phyloP scores from a whole-genome alignment of 106 monocot species.

The Amphibolis antarctica region DNA sequence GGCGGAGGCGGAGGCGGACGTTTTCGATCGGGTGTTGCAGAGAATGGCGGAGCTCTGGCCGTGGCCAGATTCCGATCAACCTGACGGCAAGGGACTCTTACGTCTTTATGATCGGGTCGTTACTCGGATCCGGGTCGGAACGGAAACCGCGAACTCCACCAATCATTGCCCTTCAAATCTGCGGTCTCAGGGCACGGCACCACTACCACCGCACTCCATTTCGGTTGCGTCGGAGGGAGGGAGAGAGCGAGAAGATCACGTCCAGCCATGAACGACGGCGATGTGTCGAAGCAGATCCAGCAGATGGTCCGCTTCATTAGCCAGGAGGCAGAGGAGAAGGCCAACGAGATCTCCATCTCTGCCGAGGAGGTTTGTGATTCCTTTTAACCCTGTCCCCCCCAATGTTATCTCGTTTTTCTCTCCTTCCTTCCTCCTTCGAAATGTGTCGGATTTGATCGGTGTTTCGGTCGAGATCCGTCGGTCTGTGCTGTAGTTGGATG shows the following conservation, averaged over 20 bases:
- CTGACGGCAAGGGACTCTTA: too few species aligned
- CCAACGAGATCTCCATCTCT: constrained; percentile 64
- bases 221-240: background rate
- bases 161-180: too few species aligned
- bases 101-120: too few species aligned
- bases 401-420: background rate
- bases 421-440: background rate
- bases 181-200: too few species aligned
- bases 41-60: too few species aligned
- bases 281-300: constrained; percentile 69
- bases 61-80: too few species aligned
- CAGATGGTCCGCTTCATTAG: constrained; percentile 80
- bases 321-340: constrained; percentile 79
- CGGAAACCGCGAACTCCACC: too few species aligned
- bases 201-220: background rate
- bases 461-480: background rate
- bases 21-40: too few species aligned
- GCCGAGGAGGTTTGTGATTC: constrained; percentile 38
- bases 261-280: constrained; percentile 56
- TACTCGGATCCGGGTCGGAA: too few species aligned
- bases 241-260: background rate
- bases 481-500: background rate
- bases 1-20: too few species aligned
- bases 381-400: too few species aligned
- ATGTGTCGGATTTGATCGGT: background rate